Evolutionary conservation across 441 rosid species (phyloP).

Genomic region (Hypseocharis bilobata): DNA sequence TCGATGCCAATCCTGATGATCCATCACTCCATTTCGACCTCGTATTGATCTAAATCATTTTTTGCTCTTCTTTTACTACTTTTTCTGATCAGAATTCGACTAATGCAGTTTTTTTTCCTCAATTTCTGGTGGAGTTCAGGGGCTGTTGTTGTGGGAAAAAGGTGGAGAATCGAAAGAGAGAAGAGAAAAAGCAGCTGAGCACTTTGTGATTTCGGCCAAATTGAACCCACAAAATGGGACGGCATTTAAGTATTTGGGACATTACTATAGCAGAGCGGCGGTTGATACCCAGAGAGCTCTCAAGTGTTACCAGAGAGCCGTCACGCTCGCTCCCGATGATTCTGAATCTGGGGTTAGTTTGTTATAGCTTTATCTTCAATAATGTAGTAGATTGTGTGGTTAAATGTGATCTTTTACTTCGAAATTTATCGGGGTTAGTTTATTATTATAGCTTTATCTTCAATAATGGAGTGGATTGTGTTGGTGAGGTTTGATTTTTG

Average conservation of each 20-base stretch:
- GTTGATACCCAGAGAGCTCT: constrained; percentile 57
- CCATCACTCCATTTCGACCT: constrained; percentile 51
- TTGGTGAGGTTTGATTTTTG: not conserved
- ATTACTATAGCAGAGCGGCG: constrained; percentile 44
- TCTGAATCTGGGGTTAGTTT: constrained; percentile 45
- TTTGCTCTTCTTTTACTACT: not conserved
- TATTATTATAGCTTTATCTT: not conserved
- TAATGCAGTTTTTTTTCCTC: not conserved
- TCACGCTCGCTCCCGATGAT: constrained; percentile 54
- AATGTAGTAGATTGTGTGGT: not conserved
- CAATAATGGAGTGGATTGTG: not conserved
- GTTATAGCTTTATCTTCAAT: not conserved
- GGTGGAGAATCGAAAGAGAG: constrained; percentile 28
- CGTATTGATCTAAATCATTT: constrained; percentile 27
- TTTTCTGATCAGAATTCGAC: not conserved
- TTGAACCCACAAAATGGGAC: constrained; percentile 51
- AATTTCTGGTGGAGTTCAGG: constrained; percentile 35
- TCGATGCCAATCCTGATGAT: constrained; percentile 61
- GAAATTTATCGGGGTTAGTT: constrained; percentile 48
- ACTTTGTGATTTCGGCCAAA: constrained; percentile 58
- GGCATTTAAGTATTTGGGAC: constrained; percentile 71
- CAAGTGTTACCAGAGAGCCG: constrained; percentile 82
- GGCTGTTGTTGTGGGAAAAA: constrained; percentile 53
- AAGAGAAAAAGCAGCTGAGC: constrained; percentile 62
- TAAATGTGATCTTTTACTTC: not conserved